Evolutionary conservation across 805 yeast species (phyloP).

Genomic region (Candida xiaguanensis): DNA sequence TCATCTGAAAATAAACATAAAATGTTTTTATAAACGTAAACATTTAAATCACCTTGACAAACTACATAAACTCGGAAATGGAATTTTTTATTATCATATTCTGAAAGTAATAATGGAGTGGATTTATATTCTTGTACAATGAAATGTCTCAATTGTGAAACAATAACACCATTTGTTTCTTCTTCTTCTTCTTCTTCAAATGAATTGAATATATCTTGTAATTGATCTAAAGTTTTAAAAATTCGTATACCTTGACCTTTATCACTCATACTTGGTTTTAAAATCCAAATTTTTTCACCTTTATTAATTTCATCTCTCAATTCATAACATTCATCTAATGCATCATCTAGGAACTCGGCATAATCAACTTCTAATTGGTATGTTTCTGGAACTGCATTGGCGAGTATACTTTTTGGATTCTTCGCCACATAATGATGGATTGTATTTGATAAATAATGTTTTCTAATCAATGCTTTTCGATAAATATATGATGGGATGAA

Average conservation of each 20-base stretch:
- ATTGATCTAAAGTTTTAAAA: constrained; percentile 71
- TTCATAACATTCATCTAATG: constrained; percentile 90
- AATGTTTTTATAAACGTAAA: constrained; percentile 76
- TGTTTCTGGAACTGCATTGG: constrained; percentile 64
- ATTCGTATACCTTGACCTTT: constrained; percentile 93
- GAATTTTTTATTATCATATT: constrained; percentile 69
- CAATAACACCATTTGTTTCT: constrained; percentile 62
- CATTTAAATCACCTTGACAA: constrained; percentile 68
- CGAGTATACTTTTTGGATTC: constrained; percentile 63
- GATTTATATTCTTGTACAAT: constrained; percentile 78
- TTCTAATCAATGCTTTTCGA: constrained; percentile 86
- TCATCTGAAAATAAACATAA: constrained; percentile 74
- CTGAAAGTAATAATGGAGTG: constrained; percentile 62
- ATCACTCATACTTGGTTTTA: constrained; percentile 96
- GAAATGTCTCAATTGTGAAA: constrained; percentile 87
- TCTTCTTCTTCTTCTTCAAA: constrained; percentile 55
- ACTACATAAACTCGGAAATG: constrained; percentile 85
- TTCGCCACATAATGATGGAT: constrained; percentile 72
- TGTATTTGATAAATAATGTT: constrained; percentile 84
- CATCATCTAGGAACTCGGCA: constrained; percentile 93
- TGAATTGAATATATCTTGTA: constrained; percentile 79
- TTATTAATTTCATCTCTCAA: constrained; percentile 70
- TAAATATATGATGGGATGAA: constrained; percentile 77
- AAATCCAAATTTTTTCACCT: constrained; percentile 70
- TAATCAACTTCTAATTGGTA: constrained; percentile 85